phyloP scores from a whole-genome alignment of 352 stramenopile species.

The Albugo candida region DNA sequence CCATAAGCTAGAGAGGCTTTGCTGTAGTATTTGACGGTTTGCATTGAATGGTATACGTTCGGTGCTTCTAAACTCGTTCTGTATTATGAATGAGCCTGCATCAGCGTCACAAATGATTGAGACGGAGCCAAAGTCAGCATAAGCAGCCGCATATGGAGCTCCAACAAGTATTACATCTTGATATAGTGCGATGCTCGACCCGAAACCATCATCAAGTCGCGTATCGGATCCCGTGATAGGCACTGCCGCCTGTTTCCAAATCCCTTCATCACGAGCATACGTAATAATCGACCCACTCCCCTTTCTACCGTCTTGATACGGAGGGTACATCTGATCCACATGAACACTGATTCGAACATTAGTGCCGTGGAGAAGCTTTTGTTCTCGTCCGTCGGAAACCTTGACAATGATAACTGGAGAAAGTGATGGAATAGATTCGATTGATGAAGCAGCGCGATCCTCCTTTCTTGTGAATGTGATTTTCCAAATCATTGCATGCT shows the following conservation, averaged over 20 bases:
- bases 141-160: constrained; percentile 38
- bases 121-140: constrained; percentile 52
- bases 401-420: no score
- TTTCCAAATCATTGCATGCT: constrained; percentile 17
- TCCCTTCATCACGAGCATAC: constrained; percentile 20
- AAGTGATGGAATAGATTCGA: no score
- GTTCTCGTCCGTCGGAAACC: no score
- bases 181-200: constrained; percentile 41
- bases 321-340: no score
- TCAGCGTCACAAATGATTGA: constrained; percentile 57
- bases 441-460: no score
- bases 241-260: constrained; percentile 55
- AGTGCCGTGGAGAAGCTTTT: no score
- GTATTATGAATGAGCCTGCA: constrained; percentile 36
- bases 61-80: constrained; percentile 36
- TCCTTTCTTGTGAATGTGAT: no score
- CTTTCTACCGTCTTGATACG: no score
- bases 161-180: constrained; percentile 32
- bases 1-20: constrained; percentile 31
- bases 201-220: constrained; percentile 44
- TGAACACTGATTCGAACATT: no score
- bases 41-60: constrained; percentile 40
- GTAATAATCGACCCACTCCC: no score
- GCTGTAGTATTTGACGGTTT: constrained; percentile 20
- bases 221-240: constrained; percentile 35